Evolutionary conservation across 1,284 basidiomycete species (phyloP), one percentile per base, ranked within the genome.

Genomic region (Fomitiporia mediterranea): DNA sequence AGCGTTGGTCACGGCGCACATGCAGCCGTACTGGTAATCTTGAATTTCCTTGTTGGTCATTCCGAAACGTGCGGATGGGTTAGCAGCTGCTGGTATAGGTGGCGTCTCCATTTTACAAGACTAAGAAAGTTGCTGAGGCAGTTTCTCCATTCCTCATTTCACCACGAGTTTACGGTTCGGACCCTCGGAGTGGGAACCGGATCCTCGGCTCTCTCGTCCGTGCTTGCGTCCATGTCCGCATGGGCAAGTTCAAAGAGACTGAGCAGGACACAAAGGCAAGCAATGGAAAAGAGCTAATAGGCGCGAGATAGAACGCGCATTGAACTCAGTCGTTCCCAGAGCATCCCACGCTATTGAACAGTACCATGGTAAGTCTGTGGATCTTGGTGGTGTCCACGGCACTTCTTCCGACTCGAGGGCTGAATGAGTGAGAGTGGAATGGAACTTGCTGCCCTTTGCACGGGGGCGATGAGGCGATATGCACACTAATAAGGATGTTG

Each of bases 71-170:
- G 43, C n/a, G n/a, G n/a, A n/a, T n/a, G n/a, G n/a, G n/a, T n/a
- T n/a, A n/a, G n/a, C n/a, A n/a, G n/a, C n/a, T n/a, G n/a, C n/a
- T n/a, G n/a, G n/a, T n/a, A n/a, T n/a, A n/a, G n/a, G n/a, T n/a
- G n/a, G n/a, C n/a, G n/a, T n/a, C 40, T 46, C 25, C 44, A 46
- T 46, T 46, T 8, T n/a, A n/a, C 21, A n/a, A 0, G 3, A 11
- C 35, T 2, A 25, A 43, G 42, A n/a, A n/a, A 8, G 42, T 23
- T n/a, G n/a, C 32, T 34, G 25, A 46, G 13, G 15, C 13, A 30
- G 8, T 46, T 46, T 17, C 44, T 46, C 44, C 44, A 46, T 46
- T 46, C 44, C n/a, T n/a, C n/a, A n/a, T n/a, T n/a, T 46, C 25
- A 28, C 44, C 44, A 46, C 44, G 44, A 13, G 27, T 4, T n/a